Evolutionary conservation across 179 eudicot genomes (phyloP).

Genomic region (Actinidia chinensis): DNA sequence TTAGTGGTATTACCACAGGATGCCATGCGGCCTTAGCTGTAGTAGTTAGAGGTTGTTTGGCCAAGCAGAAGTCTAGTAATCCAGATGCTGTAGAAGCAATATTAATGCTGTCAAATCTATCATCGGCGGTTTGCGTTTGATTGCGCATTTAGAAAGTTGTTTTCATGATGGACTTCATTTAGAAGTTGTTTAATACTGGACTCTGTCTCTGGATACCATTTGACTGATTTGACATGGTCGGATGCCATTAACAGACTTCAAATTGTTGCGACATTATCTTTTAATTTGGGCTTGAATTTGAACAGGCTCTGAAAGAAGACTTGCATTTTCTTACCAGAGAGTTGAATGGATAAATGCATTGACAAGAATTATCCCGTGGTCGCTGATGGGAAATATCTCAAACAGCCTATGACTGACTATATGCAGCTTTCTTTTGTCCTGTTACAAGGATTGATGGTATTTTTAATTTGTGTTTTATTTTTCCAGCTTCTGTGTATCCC

Average conservation of each 20-base stretch:
- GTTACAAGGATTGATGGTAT: conserved; percentile 95
- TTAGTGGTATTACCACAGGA: conserved; percentile 78
- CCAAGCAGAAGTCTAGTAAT: conserved; percentile 86
- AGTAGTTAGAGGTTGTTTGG: conserved; percentile 67
- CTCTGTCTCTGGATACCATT: neutral
- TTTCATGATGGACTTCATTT: conserved; percentile 3
- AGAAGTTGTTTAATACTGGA: no score
- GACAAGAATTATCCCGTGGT: conserved; percentile 75
- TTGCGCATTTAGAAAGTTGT: neutral
- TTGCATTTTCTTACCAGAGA: conserved; percentile 96
- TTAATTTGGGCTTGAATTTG: neutral
- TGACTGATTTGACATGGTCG: neutral
- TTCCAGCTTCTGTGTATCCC: neutral
- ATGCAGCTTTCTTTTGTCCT: conserved; percentile 67
- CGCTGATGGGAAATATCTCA: conserved; percentile 75
- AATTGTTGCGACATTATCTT: neutral
- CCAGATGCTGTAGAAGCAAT: conserved; percentile 81
- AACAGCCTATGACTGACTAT: conserved; percentile 55
- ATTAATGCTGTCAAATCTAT: conserved; percentile 69
- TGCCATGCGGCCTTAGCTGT: conserved; percentile 81
- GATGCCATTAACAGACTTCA: conserved; percentile 16
- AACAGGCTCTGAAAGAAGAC: conserved; percentile 97
- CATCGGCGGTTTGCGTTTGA: conserved; percentile 73
- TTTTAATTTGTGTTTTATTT: neutral
- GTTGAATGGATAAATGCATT: conserved; percentile 87